A percentile compares a stretch with the other conserved stretches of the same genome.
Evolutionary conservation across 108 stramenopile species (phyloP).

Genomic region (Fistulifera pelliculosa): DNA sequence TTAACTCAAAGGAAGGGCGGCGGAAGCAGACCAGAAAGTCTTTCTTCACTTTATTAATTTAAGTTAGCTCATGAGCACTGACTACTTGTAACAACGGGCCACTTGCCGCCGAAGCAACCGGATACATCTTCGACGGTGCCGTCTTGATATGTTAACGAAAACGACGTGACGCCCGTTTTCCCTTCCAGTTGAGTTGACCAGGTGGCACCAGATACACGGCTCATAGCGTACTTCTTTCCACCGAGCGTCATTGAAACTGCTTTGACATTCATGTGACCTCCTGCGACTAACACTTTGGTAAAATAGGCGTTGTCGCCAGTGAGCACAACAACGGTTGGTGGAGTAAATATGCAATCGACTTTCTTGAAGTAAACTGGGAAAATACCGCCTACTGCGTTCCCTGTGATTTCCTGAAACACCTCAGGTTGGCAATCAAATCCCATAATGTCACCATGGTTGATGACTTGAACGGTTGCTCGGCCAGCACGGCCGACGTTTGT

Average conservation of each 20-base stretch:
- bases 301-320: slow-evolving; percentile 1
- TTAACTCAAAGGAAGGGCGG: too few relatives aligned
- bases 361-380: not conserved
- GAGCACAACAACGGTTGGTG: not conserved
- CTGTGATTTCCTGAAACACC: not conserved
- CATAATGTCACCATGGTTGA: not conserved
- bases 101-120: not conserved
- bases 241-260: not conserved
- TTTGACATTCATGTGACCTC: slow-evolving; percentile 1
- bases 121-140: slow-evolving; percentile 1
- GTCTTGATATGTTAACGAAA: not conserved
- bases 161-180: not conserved
- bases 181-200: not conserved
- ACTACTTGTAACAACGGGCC: slow-evolving; percentile 4
- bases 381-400: not conserved
- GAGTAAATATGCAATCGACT: not conserved
- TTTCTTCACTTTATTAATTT: too few relatives aligned
- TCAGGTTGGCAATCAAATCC: slow-evolving; percentile 1
- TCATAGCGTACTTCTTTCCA: not conserved
- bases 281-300: slow-evolving; percentile 5
- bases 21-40: too few relatives aligned
- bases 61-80: not conserved
- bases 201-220: not conserved
- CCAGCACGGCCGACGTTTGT: not conserved
- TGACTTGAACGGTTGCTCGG: not conserved